Evolutionary conservation across 805 yeast species (phyloP).

Genomic region (Wickerhamiella hasegawae): DNA sequence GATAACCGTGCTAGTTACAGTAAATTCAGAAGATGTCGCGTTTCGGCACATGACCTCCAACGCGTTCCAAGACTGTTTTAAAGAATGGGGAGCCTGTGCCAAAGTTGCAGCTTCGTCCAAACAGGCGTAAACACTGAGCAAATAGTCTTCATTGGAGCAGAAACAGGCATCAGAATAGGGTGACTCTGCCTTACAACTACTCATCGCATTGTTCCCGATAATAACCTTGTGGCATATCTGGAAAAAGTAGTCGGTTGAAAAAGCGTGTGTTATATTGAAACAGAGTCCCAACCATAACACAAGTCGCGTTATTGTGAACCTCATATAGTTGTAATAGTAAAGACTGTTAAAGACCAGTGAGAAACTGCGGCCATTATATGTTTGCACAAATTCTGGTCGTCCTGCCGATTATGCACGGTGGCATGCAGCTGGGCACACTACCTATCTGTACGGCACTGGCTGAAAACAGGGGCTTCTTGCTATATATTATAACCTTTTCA

Average conservation of each 20-base stretch:
- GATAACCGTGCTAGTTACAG: too few species aligned
- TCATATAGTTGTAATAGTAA: conserved; percentile 1
- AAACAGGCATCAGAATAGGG: background rate
- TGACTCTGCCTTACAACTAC: background rate
- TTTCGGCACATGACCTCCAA: conserved; percentile 1
- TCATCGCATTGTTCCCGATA: background rate
- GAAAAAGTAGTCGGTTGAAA: conserved; percentile 5
- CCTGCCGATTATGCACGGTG: too few species aligned
- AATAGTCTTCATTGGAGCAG: conserved; percentile 1
- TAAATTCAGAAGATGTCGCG: background rate
- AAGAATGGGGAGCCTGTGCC: conserved; percentile 1
- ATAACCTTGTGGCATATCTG: conserved; percentile 4
- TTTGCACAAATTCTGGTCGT: too few species aligned
- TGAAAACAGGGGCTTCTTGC: too few species aligned
- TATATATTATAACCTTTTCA: too few species aligned
- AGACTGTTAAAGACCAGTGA: background rate
- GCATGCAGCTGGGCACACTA: too few species aligned
- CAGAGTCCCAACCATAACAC: too few species aligned
- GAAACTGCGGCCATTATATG: too few species aligned
- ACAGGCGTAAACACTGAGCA: conserved; percentile 2
- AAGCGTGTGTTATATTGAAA: too few species aligned
- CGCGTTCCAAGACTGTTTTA: conserved; percentile 3
- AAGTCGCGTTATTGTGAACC: too few species aligned
- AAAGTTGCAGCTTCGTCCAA: conserved; percentile 1
- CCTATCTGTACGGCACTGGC: too few species aligned